Evolutionary conservation across 441 rosid species (phyloP).

Genomic region (Erysimum cheiri): DNA sequence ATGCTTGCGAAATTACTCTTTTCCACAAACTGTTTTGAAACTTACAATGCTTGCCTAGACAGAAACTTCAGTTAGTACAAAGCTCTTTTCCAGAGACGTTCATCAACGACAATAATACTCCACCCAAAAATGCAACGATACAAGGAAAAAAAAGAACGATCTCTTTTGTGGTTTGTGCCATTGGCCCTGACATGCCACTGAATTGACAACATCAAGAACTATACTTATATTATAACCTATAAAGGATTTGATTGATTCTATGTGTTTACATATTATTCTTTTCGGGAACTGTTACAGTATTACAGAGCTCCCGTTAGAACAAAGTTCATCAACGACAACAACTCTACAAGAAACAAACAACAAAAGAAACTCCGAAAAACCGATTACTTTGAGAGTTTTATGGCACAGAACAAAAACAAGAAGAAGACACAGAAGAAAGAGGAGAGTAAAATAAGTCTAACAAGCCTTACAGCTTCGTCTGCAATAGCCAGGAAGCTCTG

Average conservation of each 20-base stretch:
- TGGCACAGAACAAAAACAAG: constrained; percentile 15
- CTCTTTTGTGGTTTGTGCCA: background rate
- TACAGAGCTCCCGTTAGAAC: constrained; percentile 19
- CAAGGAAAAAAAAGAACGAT: background rate
- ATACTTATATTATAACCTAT: constrained; percentile 12
- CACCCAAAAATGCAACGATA: background rate
- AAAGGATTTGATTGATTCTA: constrained; percentile 2
- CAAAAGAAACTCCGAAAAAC: constrained; percentile 15
- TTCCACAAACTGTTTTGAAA: constrained; percentile 8
- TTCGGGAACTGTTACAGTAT: background rate
- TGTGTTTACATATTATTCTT: constrained; percentile 27
- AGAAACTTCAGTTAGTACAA: constrained; percentile 9
- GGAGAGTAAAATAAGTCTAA: constrained; percentile 36
- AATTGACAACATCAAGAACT: background rate
- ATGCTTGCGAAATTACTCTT: constrained; percentile 15
- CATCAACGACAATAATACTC: background rate
- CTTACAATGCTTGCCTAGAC: background rate
- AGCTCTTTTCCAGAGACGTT: constrained; percentile 27
- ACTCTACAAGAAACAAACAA: constrained; percentile 34
- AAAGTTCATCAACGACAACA: constrained; percentile 17
- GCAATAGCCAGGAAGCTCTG: constrained; percentile 81
- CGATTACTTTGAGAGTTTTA: constrained; percentile 5
- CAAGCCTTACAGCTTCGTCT: constrained; percentile 89
- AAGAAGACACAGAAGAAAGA: background rate
- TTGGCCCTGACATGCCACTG: background rate